A percentile compares a stretch with the other conserved stretches of the same genome.
These are phyloP conservation scores for Daldinia eschscholtzii DNA, from an alignment of 2,329 filamentous ascomycete species.

Conservation along the genomic window DNA sequence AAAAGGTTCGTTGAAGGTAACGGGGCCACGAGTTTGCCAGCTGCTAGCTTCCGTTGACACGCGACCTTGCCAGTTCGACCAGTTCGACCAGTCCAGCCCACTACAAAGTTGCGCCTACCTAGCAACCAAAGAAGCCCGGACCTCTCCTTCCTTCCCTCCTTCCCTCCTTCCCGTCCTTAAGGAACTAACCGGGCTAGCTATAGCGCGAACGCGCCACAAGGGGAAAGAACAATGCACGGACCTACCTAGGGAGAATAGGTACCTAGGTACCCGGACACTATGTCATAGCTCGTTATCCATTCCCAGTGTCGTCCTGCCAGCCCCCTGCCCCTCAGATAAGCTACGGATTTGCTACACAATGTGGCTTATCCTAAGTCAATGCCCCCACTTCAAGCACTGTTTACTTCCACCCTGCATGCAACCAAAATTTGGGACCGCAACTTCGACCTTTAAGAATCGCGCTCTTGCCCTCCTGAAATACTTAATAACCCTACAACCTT, in stretches of 20 bases:
- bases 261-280: background rate
- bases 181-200: background rate
- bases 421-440: constrained; percentile 43
- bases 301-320: constrained; percentile 8
- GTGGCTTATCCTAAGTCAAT: constrained; percentile 35
- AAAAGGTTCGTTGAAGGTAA: constrained; percentile 9
- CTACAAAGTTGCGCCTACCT: background rate
- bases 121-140: background rate
- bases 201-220: background rate
- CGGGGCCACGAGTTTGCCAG: background rate
- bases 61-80: background rate
- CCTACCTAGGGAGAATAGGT: too few relatives aligned
- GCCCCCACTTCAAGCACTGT: constrained; percentile 40
- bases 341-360: constrained; percentile 16
- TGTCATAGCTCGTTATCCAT: background rate
- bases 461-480: constrained; percentile 22
- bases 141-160: background rate
- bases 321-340: constrained; percentile 36
- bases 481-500: constrained; percentile 18
- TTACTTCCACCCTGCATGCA: constrained; percentile 39
- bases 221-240: background rate
- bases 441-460: constrained; percentile 41
- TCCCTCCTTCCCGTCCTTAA: background rate
- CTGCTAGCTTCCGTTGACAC: constrained; percentile 6
- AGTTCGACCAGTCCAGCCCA: background rate